Conservation (phyloP, 768 basidiomycete genomes). For the Suillus subaureus region DNA sequence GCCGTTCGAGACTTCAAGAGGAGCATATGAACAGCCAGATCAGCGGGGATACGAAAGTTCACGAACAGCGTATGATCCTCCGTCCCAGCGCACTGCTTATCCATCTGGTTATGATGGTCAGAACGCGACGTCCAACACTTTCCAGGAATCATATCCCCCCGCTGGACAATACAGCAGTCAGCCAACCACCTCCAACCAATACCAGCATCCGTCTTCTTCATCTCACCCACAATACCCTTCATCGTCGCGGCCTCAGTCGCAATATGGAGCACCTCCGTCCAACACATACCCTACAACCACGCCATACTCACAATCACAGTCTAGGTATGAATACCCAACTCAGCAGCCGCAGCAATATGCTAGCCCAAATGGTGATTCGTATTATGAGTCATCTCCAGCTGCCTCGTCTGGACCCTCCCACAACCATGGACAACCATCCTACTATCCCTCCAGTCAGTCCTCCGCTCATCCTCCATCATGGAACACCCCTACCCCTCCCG, state of each 20-base stretch:
- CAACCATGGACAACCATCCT: conserved; percentile 16
- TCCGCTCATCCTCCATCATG: conserved; percentile 21
- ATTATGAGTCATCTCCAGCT: conserved; percentile 19
- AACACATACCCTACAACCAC: conserved; percentile 23
- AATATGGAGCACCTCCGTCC: conserved; percentile 10
- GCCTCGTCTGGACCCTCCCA: conserved; percentile 16
- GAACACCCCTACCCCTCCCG: conserved; percentile 15
- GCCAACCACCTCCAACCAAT: conserved; percentile 25
- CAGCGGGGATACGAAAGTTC: too few species aligned
- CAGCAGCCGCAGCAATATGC: too few species aligned
- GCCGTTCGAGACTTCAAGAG: too few species aligned
- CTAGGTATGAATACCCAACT: too few species aligned
- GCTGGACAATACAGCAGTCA: conserved; percentile 19
- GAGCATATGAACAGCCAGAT: too few species aligned
- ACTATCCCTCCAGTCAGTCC: conserved; percentile 33
- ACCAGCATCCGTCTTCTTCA: conserved; percentile 20
- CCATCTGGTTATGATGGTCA: conserved; percentile 26
- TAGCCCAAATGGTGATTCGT: too few species aligned
- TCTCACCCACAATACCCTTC: conserved; percentile 25
- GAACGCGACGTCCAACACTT: conserved; percentile 16
- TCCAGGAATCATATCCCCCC: conserved; percentile 26
- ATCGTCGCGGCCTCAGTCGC: conserved; percentile 29
- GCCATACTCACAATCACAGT: conserved; percentile 29
- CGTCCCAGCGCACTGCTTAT: conserved; percentile 24
- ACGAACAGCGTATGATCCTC: too few species aligned